Conservation (phyloP, 345 rosid genomes). For the Euphorbia lathyris region DNA sequence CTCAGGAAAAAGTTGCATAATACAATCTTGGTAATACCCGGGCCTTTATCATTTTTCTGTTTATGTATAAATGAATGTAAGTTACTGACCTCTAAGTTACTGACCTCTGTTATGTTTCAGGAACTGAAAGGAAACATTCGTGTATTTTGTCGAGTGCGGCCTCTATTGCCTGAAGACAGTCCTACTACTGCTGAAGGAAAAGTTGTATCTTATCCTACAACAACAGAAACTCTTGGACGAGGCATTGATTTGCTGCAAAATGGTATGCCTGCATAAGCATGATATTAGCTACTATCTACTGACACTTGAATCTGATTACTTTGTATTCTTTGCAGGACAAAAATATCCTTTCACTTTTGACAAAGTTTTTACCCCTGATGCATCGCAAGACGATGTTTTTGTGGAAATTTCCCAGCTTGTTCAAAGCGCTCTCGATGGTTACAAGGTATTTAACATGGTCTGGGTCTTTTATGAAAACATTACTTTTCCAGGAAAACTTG, state of each 20-base stretch:
- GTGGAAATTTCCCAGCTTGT: conserved; percentile 93
- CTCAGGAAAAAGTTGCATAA: conserved; percentile 91
- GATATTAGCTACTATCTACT: background rate
- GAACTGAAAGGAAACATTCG: conserved; percentile 97
- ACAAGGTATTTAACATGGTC: conserved; percentile 55
- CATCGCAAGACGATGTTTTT: conserved; percentile 83
- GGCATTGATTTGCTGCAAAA: conserved; percentile 73
- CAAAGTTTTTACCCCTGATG: conserved; percentile 69
- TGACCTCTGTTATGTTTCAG: conserved; percentile 38
- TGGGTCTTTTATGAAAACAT: background rate
- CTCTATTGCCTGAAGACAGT: conserved; percentile 68
- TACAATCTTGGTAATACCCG: conserved; percentile 71
- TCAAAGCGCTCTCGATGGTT: conserved; percentile 98
- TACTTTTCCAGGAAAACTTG: background rate
- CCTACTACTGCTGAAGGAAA: conserved; percentile 47
- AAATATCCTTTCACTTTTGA: conserved; percentile 82
- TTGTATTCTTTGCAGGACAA: conserved; percentile 53
- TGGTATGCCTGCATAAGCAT: conserved; percentile 39
- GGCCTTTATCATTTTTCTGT: background rate
- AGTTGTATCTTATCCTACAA: conserved; percentile 60
- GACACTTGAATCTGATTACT: conserved; percentile 5
- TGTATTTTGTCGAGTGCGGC: conserved; percentile 96
- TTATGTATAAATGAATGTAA: conserved; percentile 4
- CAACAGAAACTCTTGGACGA: conserved; percentile 71
- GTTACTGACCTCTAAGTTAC: too few species aligned